Evolutionary conservation across 345 rosid species (phyloP).

Genomic region (Eucalyptus shirleyi): DNA sequence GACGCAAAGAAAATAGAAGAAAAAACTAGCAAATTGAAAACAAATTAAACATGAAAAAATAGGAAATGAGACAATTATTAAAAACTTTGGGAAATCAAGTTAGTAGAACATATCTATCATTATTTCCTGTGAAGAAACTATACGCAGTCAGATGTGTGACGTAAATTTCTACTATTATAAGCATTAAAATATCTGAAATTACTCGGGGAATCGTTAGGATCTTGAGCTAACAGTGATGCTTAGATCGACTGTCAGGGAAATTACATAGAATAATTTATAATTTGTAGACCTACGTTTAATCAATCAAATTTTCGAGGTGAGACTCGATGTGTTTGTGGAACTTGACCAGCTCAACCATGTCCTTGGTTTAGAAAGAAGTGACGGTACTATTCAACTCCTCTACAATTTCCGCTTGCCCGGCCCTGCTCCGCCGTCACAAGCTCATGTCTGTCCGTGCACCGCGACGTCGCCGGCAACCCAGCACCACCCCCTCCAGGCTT

Average conservation of each 20-base stretch:
- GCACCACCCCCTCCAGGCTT: background rate
- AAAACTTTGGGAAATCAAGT: too few relatives aligned
- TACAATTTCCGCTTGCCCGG: constrained; percentile 19
- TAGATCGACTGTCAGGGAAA: background rate
- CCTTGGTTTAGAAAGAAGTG: constrained; percentile 47
- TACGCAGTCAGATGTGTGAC: too few relatives aligned
- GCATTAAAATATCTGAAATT: background rate
- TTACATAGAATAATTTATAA: background rate
- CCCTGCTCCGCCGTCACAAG: background rate
- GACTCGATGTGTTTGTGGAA: constrained; percentile 67
- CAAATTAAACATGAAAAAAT: background rate
- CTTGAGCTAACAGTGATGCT: background rate
- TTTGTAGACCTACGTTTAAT: constrained; percentile 60
- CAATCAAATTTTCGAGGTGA: constrained; percentile 58
- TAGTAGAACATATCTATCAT: too few relatives aligned
- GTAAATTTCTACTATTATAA: too few relatives aligned
- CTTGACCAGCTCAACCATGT: constrained; percentile 53
- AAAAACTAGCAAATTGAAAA: background rate
- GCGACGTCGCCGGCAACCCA: background rate
- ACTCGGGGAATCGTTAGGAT: background rate
- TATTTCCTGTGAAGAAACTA: too few relatives aligned
- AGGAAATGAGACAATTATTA: too few relatives aligned
- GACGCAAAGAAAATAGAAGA: background rate
- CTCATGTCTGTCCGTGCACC: background rate
- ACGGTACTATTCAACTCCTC: constrained; percentile 36